A percentile compares a stretch with the other conserved stretches of the same genome.
These are phyloP conservation scores for Diaporthe eres DNA, from an alignment of 2,329 filamentous ascomycete genomes.

Conservation along the genomic window DNA sequence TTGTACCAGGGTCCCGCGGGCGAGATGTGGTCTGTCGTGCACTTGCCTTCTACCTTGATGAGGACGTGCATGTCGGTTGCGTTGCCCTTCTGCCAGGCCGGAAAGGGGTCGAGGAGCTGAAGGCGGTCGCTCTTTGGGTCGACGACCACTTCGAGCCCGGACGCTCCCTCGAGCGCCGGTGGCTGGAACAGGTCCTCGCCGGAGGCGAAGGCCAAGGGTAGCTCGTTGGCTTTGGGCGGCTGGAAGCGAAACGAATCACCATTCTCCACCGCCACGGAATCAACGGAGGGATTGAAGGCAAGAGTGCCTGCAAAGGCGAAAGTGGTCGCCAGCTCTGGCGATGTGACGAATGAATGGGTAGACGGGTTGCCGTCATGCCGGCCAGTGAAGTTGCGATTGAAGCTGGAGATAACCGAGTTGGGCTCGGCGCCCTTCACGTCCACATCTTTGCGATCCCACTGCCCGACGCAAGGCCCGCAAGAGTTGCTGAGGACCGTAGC, in stretches of 20 bases:
- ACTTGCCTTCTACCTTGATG: slow-evolving; percentile 54
- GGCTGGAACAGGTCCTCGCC: slow-evolving; percentile 49
- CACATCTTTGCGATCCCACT: slow-evolving; percentile 94
- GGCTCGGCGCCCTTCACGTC: slow-evolving; percentile 62
- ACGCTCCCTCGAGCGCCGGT: slow-evolving; percentile 43
- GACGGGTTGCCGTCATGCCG: slow-evolving; percentile 96
- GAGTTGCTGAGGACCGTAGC: slow-evolving; percentile 94
- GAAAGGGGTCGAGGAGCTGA: slow-evolving; percentile 48
- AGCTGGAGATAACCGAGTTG: slow-evolving; percentile 96
- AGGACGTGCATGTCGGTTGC: slow-evolving; percentile 48
- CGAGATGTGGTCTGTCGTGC: slow-evolving; percentile 57
- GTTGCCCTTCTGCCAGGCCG: slow-evolving; percentile 47
- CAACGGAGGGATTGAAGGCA: slow-evolving; percentile 82
- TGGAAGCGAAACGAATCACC: slow-evolving; percentile 46
- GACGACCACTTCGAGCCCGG: slow-evolving; percentile 47
- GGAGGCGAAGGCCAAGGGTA: slow-evolving; percentile 46
- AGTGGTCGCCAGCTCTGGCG: slow-evolving; percentile 95
- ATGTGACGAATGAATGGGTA: slow-evolving; percentile 99
- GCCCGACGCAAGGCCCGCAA: slow-evolving; percentile 93
- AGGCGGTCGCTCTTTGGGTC: slow-evolving; percentile 49
- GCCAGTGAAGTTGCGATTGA: slow-evolving; percentile 98
- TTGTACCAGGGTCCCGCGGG: slow-evolving; percentile 56
- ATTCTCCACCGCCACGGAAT: slow-evolving; percentile 38
- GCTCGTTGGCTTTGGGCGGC: slow-evolving; percentile 47
- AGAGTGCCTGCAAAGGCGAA: slow-evolving; percentile 94